Evolutionary conservation across 2,329 filamentous ascomycete genomes (phyloP), one percentile per base, ranked within the genome.

Genomic region (Diaporthe citriasiana): DNA sequence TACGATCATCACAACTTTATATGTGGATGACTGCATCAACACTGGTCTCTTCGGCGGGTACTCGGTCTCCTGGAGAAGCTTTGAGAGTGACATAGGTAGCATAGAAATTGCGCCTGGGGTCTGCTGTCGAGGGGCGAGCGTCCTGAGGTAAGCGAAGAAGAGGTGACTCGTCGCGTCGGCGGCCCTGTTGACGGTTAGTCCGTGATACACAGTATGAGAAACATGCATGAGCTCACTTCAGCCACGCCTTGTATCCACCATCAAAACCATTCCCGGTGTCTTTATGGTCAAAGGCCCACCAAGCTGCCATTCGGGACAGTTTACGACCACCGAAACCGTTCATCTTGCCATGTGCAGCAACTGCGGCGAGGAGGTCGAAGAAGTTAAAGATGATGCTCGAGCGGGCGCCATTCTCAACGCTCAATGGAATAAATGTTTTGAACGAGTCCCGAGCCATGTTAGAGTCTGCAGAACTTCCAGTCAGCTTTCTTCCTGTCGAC

Each of bases 81-180:
- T 94, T 84, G 98, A 95, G 25, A 99, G 88, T 17, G 97, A 98
- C 81, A 95, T 93, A 12, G 97, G 97, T 22, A 99, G 89, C 77
- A 93, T 90, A 0, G 95, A 94, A 75, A 98, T 97, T 60, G 94
- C 94, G 76, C 91, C 94, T 70, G 93, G 86, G 40, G 91, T 90
- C 59, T 75, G 74, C 76, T 92, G 90, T 76, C 96, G 93, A n/a
- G 97, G 96, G 1, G 95, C 92, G 60, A 98, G 86, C 0, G 95
- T 98, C 78, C 97, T 91, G 63, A 99, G 90, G 82, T 98, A 99
- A 72, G 97, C 97, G 81, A 99, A 99, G 87, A 99, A 99, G 71
- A 99, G 87, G 85, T 99, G 97, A 80, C 95, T 98, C 27, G 96
- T 95, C 71, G 97, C 97, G 87, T 98, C 95, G 74, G 97, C 97